Base-by-base conservation (phyloP, 176 grass and related monocot species). In the Phoenix dactylifera region DNA sequence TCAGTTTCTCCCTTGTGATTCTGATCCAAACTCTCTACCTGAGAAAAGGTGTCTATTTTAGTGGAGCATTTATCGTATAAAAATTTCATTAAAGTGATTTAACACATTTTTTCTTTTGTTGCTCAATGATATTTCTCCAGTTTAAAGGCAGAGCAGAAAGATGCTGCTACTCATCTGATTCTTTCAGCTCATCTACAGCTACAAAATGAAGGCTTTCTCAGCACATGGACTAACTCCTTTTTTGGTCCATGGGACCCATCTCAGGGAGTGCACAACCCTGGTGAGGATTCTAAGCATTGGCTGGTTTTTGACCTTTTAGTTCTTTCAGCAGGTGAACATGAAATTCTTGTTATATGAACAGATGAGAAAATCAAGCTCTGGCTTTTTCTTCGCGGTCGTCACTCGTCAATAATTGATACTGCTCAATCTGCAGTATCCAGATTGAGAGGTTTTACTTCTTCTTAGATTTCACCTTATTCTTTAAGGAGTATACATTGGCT, bases 181-280 rank as follows among this genome's bases (percentile, higher is more conserved):
- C 72, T 98, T 26, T 81, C 79, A 15, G 93, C 84, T 22, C 77
- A 92, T 62, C 81, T 98, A 58, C 84, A 73, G 24, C 63, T 98
- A 75, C 93, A 92, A 67, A 92, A 76, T 71, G 87, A 98, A 86
- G 81, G 93, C 52, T 82, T 86, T 71, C 69, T 92, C 52, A 89
- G 81, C 77, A 83, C 93, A 53, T 98, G 93, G 93, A 88, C 87
- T 2, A 98, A 92, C 69, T 98, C 93, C 16, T 98, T 98, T 85
- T 87, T 98, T 92, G 93, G 93, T 64, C 93, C 93, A 63, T 98
- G 93, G 93, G 93, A 98, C 72, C 93, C 93, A 65, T 98, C 93
- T 77, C 93, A 98, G 72, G 93, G 93, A 26, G 82, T 79, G 73
- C 93, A 98, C 67, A 98, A 98, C 48, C 93, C 93, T 32, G 93